Base-by-base conservation (phyloP, 768 basidiomycete genomes). In the Chalciporus pseudorubinellus region DNA sequence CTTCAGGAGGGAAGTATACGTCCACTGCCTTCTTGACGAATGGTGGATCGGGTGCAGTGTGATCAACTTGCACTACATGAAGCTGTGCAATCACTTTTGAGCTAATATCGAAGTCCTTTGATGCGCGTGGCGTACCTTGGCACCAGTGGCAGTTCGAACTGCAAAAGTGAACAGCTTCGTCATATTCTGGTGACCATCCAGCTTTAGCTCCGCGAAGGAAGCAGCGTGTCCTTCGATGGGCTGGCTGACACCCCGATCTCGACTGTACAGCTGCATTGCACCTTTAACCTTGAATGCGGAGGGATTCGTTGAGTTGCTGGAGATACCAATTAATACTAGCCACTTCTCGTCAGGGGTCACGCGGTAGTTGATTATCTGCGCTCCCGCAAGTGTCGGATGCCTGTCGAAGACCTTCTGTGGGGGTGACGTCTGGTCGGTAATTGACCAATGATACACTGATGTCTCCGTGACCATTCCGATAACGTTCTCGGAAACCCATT, bases 171-270 rank as follows among this genome's bases (percentile, higher is more conserved):
- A 99, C 14, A 99, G 75, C 70, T 97, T 98, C 5, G 91, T 93
- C 6, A 83, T 74, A 46, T 84, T 79, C 63, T 88, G 82, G 61
- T 92, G 84, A 21, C 95, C 94, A 48, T 98, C 97, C 47, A 88
- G 74, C 75, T 91, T 94, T 49, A 98, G 64, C 68, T 92, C 88
- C 8, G 94, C 91, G 65, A 99, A 99, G 22, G 94, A 84, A 47
- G 97, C 97, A 24, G 97, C 97, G 64, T 99, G 97, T 6, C 97
- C 97, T 65, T 99, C 97, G 50, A 99, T 99, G 31, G 97, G 91
- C 72, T 99, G 97, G 63, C 89, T 94, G 61, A 99, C 93, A 14
- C 85, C 87, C 18, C 97, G 80, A 55, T 97, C 95, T 53, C 84
- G 77, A 67, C 89, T 95, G 73, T 97, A 99, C 20, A 99, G 76